A percentile compares a stretch with the other conserved stretches of the same genome.
These are phyloP conservation scores for Puccinia coronata DNA, from an alignment of 1,284 basidiomycete species.

Conservation along the genomic window DNA sequence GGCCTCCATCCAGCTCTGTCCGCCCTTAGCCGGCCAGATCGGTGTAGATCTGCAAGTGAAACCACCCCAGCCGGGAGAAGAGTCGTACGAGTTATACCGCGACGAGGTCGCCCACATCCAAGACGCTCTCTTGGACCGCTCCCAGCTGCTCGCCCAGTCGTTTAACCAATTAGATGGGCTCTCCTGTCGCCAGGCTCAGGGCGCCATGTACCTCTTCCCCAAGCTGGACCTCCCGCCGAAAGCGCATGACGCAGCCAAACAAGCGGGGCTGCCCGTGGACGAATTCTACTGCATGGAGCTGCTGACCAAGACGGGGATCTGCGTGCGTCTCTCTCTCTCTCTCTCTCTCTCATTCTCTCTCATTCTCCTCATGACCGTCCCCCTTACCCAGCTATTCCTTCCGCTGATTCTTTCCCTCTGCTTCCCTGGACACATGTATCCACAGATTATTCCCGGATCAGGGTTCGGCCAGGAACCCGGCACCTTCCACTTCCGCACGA, in stretches of 20 bases:
- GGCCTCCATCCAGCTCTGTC: constrained; percentile 83
- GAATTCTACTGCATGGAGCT: constrained; percentile 80
- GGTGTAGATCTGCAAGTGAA: constrained; percentile 87
- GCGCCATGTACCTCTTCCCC: constrained; percentile 86
- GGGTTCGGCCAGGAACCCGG: constrained; percentile 88
- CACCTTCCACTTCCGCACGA: constrained; percentile 75
- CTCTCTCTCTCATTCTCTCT: background rate
- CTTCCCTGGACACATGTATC: background rate
- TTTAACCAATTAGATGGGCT: constrained; percentile 78
- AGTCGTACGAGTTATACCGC: constrained; percentile 75
- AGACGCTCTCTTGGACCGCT: constrained; percentile 71
- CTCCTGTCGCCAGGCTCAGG: constrained; percentile 81
- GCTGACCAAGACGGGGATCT: constrained; percentile 84
- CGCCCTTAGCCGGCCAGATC: constrained; percentile 83
- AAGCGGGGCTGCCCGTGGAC: constrained; percentile 76
- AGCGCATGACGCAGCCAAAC: constrained; percentile 72
- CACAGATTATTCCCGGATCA: constrained; percentile 72
- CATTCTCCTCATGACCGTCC: background rate
- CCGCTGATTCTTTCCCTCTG: background rate
- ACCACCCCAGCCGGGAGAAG: constrained; percentile 73
- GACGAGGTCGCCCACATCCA: constrained; percentile 78
- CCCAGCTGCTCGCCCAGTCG: constrained; percentile 70
- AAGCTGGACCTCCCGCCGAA: constrained; percentile 69
- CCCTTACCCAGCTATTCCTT: too few species aligned
- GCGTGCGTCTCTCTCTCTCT: constrained; percentile 60